phyloP scores from a whole-genome alignment of 2,329 filamentous ascomycete species.

The Orbilia ellipsospora region DNA sequence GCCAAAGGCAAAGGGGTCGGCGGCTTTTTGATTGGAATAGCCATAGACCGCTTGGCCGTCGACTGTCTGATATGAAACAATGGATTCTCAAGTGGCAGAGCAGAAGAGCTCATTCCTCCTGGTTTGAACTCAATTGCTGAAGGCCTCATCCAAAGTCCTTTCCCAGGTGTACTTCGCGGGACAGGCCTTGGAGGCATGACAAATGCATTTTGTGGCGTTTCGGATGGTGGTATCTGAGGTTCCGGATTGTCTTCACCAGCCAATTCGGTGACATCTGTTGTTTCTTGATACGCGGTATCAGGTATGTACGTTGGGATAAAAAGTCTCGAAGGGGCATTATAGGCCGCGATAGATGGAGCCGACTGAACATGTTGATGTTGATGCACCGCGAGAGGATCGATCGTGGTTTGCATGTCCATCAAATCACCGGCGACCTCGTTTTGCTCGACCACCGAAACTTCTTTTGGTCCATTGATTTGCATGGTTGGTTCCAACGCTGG shows the following conservation, averaged over 20 bases:
- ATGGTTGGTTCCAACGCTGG: conserved; percentile 22
- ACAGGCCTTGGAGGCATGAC: conserved; percentile 28
- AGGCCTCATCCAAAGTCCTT: conserved; percentile 23
- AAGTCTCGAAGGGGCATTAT: background rate
- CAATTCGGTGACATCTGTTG: conserved; percentile 11
- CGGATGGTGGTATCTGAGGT: conserved; percentile 8
- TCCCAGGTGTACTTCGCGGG: background rate
- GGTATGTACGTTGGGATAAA: conserved; percentile 10
- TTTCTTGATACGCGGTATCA: background rate
- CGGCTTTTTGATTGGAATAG: conserved; percentile 45
- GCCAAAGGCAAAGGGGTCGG: background rate
- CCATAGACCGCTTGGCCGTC: conserved; percentile 39
- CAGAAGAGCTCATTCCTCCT: background rate
- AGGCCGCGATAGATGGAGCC: background rate
- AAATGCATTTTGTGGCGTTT: background rate
- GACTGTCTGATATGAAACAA: conserved; percentile 9
- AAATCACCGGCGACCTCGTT: conserved; percentile 45
- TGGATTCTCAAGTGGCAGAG: conserved; percentile 24
- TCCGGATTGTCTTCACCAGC: conserved; percentile 31
- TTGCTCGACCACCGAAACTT: background rate
- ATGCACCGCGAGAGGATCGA: conserved; percentile 7
- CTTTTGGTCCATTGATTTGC: background rate
- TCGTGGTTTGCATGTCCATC: conserved; percentile 31
- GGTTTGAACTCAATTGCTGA: conserved; percentile 33
- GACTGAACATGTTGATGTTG: conserved; percentile 14